Conservation (phyloP, 176 grass and related monocot species). For the Triticum dicoccoides region DNA sequence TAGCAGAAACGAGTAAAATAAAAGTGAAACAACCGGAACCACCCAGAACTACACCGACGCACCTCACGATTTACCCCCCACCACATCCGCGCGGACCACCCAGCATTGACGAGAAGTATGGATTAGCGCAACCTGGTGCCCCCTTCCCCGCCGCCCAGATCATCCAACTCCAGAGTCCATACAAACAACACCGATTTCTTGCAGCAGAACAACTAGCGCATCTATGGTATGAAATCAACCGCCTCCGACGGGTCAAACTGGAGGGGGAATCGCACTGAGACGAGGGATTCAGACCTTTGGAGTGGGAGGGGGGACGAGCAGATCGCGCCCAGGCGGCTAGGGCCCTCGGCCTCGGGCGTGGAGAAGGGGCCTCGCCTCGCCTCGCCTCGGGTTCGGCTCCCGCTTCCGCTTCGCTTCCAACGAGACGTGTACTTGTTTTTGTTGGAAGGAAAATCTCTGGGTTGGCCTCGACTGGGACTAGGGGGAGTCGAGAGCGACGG, state of each 20-base stretch:
- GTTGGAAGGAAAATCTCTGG: conserved; percentile 9
- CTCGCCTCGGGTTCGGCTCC: background rate
- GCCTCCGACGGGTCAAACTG: background rate
- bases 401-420: background rate
- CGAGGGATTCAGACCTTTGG: background rate
- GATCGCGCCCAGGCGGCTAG: conserved; percentile 9
- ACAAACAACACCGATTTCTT: background rate
- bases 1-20: background rate
- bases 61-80: background rate
- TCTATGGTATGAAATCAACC: background rate
- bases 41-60: background rate
- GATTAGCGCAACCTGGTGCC: background rate
- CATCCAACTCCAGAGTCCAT: background rate
- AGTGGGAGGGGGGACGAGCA: background rate
- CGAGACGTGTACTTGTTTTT: background rate
- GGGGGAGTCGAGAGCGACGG: background rate
- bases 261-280: background rate
- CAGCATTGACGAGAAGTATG: conserved; percentile 11
- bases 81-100: background rate
- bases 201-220: background rate
- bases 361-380: background rate
- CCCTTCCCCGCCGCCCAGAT: background rate
- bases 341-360: background rate
- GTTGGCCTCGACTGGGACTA: background rate
- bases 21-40: conserved; percentile 1